Evolutionary conservation across 805 yeast species (phyloP).

Genomic region (Hemisphaericaspora nanyangensis): DNA sequence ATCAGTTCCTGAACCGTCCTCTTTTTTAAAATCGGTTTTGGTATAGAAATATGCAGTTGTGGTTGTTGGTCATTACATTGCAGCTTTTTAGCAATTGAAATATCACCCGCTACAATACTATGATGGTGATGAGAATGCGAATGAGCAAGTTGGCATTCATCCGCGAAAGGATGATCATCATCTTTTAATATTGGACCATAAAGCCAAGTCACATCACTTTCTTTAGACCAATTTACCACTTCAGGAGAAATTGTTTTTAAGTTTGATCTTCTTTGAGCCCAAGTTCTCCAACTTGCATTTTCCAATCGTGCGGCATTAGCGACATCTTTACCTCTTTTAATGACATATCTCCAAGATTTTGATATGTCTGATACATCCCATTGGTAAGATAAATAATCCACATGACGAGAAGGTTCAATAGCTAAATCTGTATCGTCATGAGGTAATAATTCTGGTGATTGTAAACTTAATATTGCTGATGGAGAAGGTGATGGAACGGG

Average conservation of each 20-base stretch:
- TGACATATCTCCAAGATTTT: slow-evolving; percentile 93
- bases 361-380: slow-evolving; percentile 96
- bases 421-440: slow-evolving; percentile 83
- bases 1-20: slow-evolving; percentile 80
- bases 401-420: slow-evolving; percentile 83
- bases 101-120: slow-evolving; percentile 42
- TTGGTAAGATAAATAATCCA: slow-evolving; percentile 90
- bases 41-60: slow-evolving; percentile 14
- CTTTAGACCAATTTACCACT: slow-evolving; percentile 93
- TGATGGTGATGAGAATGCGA: slow-evolving; percentile 21
- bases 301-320: slow-evolving; percentile 51
- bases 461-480: slow-evolving; percentile 3
- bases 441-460: slow-evolving; percentile 33
- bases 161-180: slow-evolving; percentile 17
- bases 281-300: slow-evolving; percentile 86
- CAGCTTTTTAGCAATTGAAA: slow-evolving; percentile 28
- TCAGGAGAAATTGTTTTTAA: slow-evolving; percentile 83
- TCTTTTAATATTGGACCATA: slow-evolving; percentile 78
- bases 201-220: slow-evolving; percentile 95
- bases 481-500: slow-evolving; percentile 4
- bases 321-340: slow-evolving; percentile 73
- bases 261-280: slow-evolving; percentile 77
- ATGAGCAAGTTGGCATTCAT: slow-evolving; percentile 1
- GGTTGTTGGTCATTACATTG: neutral
- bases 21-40: slow-evolving; percentile 86